Evolutionary conservation across 768 basidiomycete species (phyloP), one percentile per base, ranked within the genome.

Genomic region (Hericium coralloides): DNA sequence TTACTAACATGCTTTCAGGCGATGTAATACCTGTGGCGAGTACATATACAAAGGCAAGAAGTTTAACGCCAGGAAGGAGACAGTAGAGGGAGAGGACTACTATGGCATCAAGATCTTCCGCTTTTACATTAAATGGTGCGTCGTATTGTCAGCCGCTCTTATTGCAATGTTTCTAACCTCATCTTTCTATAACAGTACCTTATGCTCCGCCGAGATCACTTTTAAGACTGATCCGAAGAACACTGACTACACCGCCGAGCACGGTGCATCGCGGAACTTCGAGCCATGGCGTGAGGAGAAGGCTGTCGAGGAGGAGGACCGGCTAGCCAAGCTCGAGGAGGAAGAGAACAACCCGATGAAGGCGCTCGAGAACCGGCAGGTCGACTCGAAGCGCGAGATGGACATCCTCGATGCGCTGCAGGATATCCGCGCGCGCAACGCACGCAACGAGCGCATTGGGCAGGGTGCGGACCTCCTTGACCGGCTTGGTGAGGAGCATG

Each of bases 211-310:
- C 9, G 97, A 99, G 69, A 98, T 99, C 62, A 98, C 97, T 0
- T 99, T 99, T 84, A 98, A 98, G 72, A 99, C 97, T 0, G 95
- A 99, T 68, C 95, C 95, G 18, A 95, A 95, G 79, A 94, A 97
- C 68, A 95, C 94, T 0, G 93, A 95, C 68, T 95, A 95, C 63
- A 43, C 78, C 18, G 92, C 92, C 45, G 95, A 99, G 72, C 95
- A 98, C 66, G 97, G 97, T 31, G 97, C 97, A 26, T 93, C 90
- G 4, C 84, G 97, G 4, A 99, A 98, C 69, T 98, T 98, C 67
- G 97, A 99, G 72, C 93, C 94, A 12, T 98, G 95, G 95, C 74
- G 92, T 64, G 92, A 94, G 55, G 87, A 92, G 66, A 65, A 78
- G 61, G 86, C 80, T 0, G 82, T 77, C 2, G 84, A 91, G 63